Evolutionary conservation across 2,329 filamentous ascomycete genomes (phyloP), one percentile per base, ranked within the genome.

Genomic region (Grosmannia penicillata): DNA sequence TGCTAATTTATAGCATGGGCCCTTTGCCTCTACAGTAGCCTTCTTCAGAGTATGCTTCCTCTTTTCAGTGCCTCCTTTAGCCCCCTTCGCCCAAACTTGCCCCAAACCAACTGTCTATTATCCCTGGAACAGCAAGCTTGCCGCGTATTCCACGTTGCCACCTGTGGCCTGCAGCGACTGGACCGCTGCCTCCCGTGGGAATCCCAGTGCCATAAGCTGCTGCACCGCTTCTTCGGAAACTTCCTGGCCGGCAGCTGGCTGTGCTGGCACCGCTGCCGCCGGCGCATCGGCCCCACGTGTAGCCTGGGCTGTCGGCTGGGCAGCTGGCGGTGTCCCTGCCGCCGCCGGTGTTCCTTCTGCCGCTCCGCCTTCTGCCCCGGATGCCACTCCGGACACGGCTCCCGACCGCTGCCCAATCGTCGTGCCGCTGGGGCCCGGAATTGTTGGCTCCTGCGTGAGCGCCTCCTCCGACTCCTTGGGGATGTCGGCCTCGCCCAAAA

Each of bases 401-500:
- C 91, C 91, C 3, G 86, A 82, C 40, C 78, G 73, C 35, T 81
- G 78, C 31, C 89, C 89, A 45, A 96, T 85, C 35, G 83, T 78
- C 10, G 84, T 93, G n/a, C 87, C 89, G 28, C 81, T 82, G 1
- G 87, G 83, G 0, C 91, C 91, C 32, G 77, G 71, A 35, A 96
- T 73, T 13, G 80, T 85, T 5, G 87, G 86, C 59, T 96, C 89
- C 40, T 82, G 71, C 37, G 78, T 70, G 43, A 78, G 67, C 4
- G 74, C 73, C 43, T 82, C 78, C 48, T 87, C 82, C 31, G 75
- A 67, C 33, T 79, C 73, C 56, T 81, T 93, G n/a, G 91, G 91
- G 37, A 96, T 93, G 47, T 98, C 89, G 3, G 82, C 81, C 59
- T 96, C 91, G 33, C 84, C 82, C 11, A 98, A 65, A 58, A 98